Conservation (phyloP, 2,329 filamentous ascomycete species). For the Penicillium sp. region DNA sequence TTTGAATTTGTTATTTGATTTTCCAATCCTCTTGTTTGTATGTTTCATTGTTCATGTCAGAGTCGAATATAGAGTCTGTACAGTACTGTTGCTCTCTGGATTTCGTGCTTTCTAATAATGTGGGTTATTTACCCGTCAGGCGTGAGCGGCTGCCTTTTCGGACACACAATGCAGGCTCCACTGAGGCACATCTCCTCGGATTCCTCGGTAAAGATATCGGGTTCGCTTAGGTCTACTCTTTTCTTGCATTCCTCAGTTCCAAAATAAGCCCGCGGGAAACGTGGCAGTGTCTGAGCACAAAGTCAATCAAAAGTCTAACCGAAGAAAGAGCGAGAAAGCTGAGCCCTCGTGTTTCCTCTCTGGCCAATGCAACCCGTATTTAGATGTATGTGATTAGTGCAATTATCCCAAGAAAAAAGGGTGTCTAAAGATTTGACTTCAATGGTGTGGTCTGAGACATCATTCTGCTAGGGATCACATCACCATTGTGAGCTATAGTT, state of each 20-base stretch:
- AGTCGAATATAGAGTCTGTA: not conserved
- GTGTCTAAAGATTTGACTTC: too few relatives aligned
- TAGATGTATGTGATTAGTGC: not conserved
- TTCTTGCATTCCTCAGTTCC: constrained; percentile 1
- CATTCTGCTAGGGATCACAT: constrained; percentile 1
- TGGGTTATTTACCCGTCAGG: not conserved
- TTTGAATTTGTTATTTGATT: not conserved
- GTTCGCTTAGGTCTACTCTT: not conserved
- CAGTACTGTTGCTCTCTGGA: not conserved
- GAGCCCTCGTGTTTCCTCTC: too few relatives aligned
- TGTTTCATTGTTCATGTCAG: not conserved
- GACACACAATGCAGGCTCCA: not conserved
- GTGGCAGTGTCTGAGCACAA: constrained; percentile 3
- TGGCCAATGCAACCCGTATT: not conserved
- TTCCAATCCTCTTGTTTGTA: not conserved
- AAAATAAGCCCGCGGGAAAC: constrained; percentile 1
- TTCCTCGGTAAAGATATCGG: not conserved
- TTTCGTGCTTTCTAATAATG: not conserved
- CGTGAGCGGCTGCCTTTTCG: not conserved
- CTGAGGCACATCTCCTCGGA: not conserved
- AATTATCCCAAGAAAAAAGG: not conserved
- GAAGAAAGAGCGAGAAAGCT: not conserved
- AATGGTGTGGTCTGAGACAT: not conserved
- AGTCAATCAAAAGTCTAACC: not conserved
- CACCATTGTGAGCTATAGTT: not conserved